These are phyloP conservation scores for Aureobasidium zeae DNA, from an alignment of 2,329 filamentous ascomycete species.

Conservation along the genomic window DNA sequence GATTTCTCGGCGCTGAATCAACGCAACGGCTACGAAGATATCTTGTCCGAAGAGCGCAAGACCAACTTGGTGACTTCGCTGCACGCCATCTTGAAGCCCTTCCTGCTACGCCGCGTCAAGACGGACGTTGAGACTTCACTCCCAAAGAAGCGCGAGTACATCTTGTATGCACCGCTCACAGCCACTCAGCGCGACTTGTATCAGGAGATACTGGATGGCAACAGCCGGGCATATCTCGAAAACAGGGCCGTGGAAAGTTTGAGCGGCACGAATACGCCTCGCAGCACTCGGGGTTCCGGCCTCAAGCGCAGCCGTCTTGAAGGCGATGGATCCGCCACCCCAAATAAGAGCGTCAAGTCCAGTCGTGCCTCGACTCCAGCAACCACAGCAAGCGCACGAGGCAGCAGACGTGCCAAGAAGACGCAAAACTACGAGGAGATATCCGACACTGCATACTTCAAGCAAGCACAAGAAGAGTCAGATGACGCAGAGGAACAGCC, in stretches of 20 bases:
- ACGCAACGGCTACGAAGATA: conserved; percentile 65
- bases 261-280: conserved; percentile 44
- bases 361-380: conserved; percentile 67
- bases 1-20: conserved; percentile 90
- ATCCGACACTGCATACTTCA: conserved; percentile 77
- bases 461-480: conserved; percentile 49
- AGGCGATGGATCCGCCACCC: conserved; percentile 35
- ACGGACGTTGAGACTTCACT: conserved; percentile 83
- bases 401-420: conserved; percentile 44
- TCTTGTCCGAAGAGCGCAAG: conserved; percentile 69
- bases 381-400: conserved; percentile 33
- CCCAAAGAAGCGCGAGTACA: conserved; percentile 95
- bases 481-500: conserved; percentile 30
- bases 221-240: conserved; percentile 53
- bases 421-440: conserved; percentile 58
- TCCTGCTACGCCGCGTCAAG: conserved; percentile 80
- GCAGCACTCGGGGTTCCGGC: conserved; percentile 35
- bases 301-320: conserved; percentile 49
- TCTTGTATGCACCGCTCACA: conserved; percentile 87
- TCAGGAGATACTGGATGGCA: conserved; percentile 56
- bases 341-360: conserved; percentile 64
- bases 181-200: conserved; percentile 87
- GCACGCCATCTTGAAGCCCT: conserved; percentile 84
- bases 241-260: conserved; percentile 64
- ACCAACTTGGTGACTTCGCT: conserved; percentile 76